A percentile compares a stretch with the other conserved stretches of the same genome.
Evolutionary conservation across 2,329 filamentous ascomycete species (phyloP).

Genomic region (Monascus ruber): DNA sequence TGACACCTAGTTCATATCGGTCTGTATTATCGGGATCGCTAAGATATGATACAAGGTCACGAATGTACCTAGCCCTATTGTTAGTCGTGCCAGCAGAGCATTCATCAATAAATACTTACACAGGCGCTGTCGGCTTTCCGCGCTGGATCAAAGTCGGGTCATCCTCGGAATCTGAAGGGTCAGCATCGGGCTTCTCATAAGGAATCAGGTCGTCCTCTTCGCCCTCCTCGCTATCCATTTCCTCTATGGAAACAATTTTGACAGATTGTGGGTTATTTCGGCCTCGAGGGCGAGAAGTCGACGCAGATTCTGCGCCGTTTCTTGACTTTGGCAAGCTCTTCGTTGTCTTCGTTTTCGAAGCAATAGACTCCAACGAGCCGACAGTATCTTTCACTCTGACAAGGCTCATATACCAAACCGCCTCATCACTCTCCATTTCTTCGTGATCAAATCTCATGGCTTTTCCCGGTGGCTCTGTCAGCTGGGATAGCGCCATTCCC

Average conservation of each 20-base stretch:
- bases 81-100: constrained; percentile 1
- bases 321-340: constrained; percentile 7
- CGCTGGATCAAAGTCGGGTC: constrained; percentile 78
- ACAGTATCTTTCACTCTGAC: constrained; percentile 50
- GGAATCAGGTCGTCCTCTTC: constrained; percentile 59
- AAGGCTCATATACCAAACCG: constrained; percentile 61
- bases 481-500: constrained; percentile 57
- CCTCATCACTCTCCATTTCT: constrained; percentile 62
- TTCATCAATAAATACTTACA: constrained; percentile 36
- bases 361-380: constrained; percentile 46
- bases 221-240: constrained; percentile 48
- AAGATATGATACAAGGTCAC: constrained; percentile 68
- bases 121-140: constrained; percentile 71
- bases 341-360: constrained; percentile 9
- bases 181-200: constrained; percentile 78
- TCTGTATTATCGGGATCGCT: constrained; percentile 76
- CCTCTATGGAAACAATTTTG: constrained; percentile 49
- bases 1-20: constrained; percentile 66
- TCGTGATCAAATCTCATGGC: constrained; percentile 75
- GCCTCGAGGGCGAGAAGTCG: constrained; percentile 2
- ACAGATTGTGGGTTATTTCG: constrained; percentile 10
- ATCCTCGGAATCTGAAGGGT: constrained; percentile 83
- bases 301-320: constrained; percentile 4
- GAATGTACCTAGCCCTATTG: constrained; percentile 51
- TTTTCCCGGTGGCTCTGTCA: constrained; percentile 57